These are phyloP conservation scores for Penicillium roqueforti DNA, from an alignment of 495 filamentous ascomycete species.

Conservation along the genomic window DNA sequence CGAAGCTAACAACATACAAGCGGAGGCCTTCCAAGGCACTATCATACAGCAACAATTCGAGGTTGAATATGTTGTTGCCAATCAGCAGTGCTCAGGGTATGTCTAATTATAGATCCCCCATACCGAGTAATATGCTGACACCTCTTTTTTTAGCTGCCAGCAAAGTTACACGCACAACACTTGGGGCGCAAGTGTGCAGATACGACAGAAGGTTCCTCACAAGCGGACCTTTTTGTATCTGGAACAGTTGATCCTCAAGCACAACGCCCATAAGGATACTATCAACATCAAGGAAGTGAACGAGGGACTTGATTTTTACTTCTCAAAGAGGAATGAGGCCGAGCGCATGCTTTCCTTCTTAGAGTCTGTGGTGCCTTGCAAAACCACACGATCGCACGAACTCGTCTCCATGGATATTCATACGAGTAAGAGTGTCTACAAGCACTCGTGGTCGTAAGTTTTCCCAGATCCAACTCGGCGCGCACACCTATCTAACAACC, in stretches of 20 bases:
- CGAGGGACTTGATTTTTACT: conserved; percentile 95
- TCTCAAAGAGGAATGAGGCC: conserved; percentile 21
- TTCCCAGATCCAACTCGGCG: too few relatives aligned
- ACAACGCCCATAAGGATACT: conserved; percentile 85
- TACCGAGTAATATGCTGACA: neutral
- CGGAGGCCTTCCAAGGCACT: conserved; percentile 64
- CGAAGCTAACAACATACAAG: neutral
- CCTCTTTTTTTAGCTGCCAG: conserved; percentile 53
- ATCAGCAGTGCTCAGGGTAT: too few relatives aligned
- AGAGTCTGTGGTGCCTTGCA: too few relatives aligned
- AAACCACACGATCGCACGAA: too few relatives aligned
- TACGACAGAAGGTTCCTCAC: conserved; percentile 94
- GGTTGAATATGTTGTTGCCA: conserved; percentile 83
- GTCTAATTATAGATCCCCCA: too few relatives aligned
- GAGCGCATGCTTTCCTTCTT: neutral
- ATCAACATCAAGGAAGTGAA: conserved; percentile 95
- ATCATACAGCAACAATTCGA: conserved; percentile 94
- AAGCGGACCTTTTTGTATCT: conserved; percentile 96
- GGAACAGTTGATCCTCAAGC: conserved; percentile 93
- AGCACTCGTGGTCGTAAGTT: too few relatives aligned
- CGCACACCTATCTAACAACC: too few relatives aligned
- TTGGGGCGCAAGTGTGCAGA: conserved; percentile 81
- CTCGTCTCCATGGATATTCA: conserved; percentile 93
- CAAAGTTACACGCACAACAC: conserved; percentile 96
- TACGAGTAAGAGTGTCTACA: too few relatives aligned